Conservation (phyloP, 208 protist genomes). For the Balamuthia mandrillaris region DNA sequence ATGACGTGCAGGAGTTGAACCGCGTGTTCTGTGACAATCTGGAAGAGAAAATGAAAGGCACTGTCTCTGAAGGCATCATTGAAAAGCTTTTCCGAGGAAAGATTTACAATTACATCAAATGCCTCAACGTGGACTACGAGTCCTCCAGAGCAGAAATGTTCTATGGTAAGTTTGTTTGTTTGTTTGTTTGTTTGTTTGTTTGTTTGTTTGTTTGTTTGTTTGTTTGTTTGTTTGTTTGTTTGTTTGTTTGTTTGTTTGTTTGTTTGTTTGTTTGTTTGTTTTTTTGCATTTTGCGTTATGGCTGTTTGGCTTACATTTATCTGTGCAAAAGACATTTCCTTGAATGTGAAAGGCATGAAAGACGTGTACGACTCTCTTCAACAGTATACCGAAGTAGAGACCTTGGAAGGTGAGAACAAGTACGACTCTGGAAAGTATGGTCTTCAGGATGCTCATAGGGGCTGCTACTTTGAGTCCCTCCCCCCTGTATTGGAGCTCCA, state of each 20-base stretch:
- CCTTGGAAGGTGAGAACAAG: slow-evolving; percentile 79
- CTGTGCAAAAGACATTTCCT: slow-evolving; percentile 64
- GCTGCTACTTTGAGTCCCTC: slow-evolving; percentile 70
- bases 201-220: too few species aligned
- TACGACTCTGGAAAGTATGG: slow-evolving; percentile 79
- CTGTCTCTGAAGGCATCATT: slow-evolving; percentile 69
- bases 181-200: neutral
- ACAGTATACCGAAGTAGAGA: slow-evolving; percentile 78
- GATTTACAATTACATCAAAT: slow-evolving; percentile 79
- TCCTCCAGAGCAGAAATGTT: slow-evolving; percentile 68
- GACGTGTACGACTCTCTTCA: slow-evolving; percentile 69
- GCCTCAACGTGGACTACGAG: slow-evolving; percentile 80
- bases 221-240: slow-evolving; percentile 59
- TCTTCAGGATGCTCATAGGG: slow-evolving; percentile 78
- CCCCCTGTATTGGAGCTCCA: slow-evolving; percentile 83
- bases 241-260: slow-evolving; percentile 34
- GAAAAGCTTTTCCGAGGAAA: slow-evolving; percentile 72
- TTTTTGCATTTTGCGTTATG: neutral
- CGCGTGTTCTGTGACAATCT: slow-evolving; percentile 84
- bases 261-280: neutral
- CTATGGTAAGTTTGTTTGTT: slow-evolving; percentile 52
- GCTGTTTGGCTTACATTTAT: neutral
- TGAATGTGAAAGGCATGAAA: slow-evolving; percentile 78
- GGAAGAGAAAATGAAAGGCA: slow-evolving; percentile 84
- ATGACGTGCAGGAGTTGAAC: slow-evolving; percentile 85